Base-by-base conservation (phyloP, 129 eudicot genomes). In the Chrysanthemum lavandulifolium region DNA sequence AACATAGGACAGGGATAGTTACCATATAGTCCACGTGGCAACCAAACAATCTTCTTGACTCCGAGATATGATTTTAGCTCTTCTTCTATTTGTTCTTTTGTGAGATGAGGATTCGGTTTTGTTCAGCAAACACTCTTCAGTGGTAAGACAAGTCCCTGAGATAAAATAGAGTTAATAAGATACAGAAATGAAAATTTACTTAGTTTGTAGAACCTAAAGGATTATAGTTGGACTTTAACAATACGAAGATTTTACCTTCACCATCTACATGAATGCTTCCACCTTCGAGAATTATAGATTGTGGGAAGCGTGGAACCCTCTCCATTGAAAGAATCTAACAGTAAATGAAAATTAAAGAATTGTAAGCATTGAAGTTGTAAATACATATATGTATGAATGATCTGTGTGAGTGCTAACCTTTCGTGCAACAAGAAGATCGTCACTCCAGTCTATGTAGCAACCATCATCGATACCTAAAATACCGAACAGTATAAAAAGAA, bases 221-320 rank as follows among this genome's bases (percentile, higher is more conserved):
- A 54, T 40, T 3, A 68, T 59, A 56, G n/a, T 50, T 65, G 36
- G 59, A 12, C 13, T 0, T 40, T 48, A 72, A 23, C 9, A 58
- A 33, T 6, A 68, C 43, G 4, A 71, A 50, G 48, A 3, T n/a
- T 55, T 74, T 69, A 87, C 97, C 98, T 86, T 94, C 97, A 73
- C 96, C 97, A 73, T 94, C 99, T 31, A 94, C 97, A 65, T 94
- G 99, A 51, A 94, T 90, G 91, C 97, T 94, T 71, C 97, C 99
- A 76, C 99, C 99, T 80, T 94, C 99, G 14, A 94, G 93, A 68
- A 94, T 84, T 80, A 94, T 82, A 56, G 93, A 84, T 18, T 94
- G 99, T 6, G 85, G 86, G 78, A 90, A 94, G 72, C 87, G 81
- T 18, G 91, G 89, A 81, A 85, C 55, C 82, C 78, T 84, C 82